Base-by-base conservation (phyloP, 257 asterid genomes). In the Ilex asprella region DNA sequence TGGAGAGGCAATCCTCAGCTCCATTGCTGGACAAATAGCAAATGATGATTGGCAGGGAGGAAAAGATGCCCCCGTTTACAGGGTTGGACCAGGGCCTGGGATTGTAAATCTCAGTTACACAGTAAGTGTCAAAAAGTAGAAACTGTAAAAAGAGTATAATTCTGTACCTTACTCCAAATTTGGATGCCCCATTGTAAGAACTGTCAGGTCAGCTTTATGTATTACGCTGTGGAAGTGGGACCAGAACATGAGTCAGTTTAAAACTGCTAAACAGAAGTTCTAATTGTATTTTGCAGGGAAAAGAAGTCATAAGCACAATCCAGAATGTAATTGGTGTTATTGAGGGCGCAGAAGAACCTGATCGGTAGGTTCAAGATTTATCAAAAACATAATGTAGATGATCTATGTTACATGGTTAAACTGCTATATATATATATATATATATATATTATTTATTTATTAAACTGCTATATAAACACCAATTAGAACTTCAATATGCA, bases 281-380 rank as follows among this genome's bases (percentile, higher is more conserved):
- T 35, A 3, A 9, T 16, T 67, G 16, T 11, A n/a, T 69, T 74
- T 59, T 65, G 65, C 84, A 90, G 97, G 97, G 97, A 12, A 74
- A 87, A 66, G 86, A 91, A 67, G 89, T 83, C 52, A 82, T 90
- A 65, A 82, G 78, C 81, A 82, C 71, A 68, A 91, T 87, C 50
- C 93, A 84, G 73, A 91, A 91, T 60, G 89, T 91, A n/a, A 77
- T 91, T 76, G 97, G 89, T 68, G 78, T 85, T 51, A 91, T 91
- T 52, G 79, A 83, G 75, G 96, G 96, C 55, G 73, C 59, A 53
- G 89, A 85, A 74, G 96, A 91, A 81, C 96, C 94, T 31, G 97
- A 87, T 70, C 70, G 95, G 97, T 85, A 60, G 7, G 29, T 50
- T 51, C 30, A 5, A 0, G 44, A 16, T 3, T 2, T 4, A 56